Evolutionary conservation across 2,329 filamentous ascomycete genomes (phyloP).

Genomic region (Diplodia seriata): DNA sequence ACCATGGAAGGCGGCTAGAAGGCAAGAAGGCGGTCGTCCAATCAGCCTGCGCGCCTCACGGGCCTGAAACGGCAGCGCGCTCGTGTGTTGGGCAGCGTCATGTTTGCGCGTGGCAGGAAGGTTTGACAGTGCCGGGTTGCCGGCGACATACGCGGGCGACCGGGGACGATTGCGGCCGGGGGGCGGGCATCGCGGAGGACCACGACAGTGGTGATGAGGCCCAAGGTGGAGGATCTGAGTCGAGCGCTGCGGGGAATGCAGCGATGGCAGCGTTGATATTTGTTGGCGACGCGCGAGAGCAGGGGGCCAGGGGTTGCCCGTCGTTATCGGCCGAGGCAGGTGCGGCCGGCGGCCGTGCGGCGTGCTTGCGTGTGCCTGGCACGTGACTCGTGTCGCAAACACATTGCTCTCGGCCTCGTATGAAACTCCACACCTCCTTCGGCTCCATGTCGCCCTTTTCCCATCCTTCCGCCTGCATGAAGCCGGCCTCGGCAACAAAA

Average conservation of each 20-base stretch:
- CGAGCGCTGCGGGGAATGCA: constrained; percentile 9
- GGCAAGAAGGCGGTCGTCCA: background rate
- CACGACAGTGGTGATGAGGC: background rate
- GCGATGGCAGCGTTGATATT: constrained; percentile 12
- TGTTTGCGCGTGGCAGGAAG: constrained; percentile 8
- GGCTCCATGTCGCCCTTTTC: background rate
- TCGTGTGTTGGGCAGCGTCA: constrained; percentile 18
- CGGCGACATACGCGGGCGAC: background rate
- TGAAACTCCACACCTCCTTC: background rate
- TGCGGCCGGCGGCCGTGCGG: background rate
- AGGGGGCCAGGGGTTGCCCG: background rate
- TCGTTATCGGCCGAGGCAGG: background rate
- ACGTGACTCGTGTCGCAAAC: background rate
- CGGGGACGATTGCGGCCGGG: background rate
- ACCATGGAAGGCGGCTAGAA: constrained; percentile 9
- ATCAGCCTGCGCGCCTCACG: constrained; percentile 6
- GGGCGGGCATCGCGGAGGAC: background rate
- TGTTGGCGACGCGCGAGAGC: background rate
- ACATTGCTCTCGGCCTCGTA: background rate
- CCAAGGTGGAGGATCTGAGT: constrained; percentile 13
- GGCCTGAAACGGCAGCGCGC: background rate
- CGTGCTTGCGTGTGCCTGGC: background rate
- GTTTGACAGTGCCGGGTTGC: constrained; percentile 2
- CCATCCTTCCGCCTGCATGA: background rate
- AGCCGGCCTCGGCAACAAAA: background rate